Evolutionary conservation across 768 basidiomycete genomes (phyloP).

Genomic region (Lyophyllum semitale): DNA sequence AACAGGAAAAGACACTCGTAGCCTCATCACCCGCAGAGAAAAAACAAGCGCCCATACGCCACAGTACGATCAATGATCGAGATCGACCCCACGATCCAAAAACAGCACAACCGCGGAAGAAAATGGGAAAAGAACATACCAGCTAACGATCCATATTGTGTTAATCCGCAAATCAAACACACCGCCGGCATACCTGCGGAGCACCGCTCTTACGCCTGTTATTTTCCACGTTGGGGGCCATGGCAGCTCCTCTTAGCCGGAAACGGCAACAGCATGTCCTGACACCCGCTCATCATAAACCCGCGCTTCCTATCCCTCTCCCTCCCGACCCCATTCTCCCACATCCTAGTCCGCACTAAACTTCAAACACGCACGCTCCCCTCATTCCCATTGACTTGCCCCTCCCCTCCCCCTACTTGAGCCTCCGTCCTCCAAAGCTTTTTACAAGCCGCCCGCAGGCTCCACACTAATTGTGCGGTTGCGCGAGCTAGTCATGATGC

Average conservation of each 20-base stretch:
- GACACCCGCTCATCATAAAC: conserved; percentile 89
- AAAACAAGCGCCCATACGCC: not conserved
- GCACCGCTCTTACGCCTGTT: conserved; percentile 43
- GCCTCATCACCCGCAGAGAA: not conserved
- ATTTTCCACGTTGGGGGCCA: not conserved
- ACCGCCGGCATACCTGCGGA: conserved; percentile 79
- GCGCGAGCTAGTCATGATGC: conserved; percentile 84
- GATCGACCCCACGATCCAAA: not conserved
- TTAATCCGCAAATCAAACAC: conserved; percentile 86
- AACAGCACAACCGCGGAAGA: not conserved
- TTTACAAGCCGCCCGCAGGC: conserved; percentile 63
- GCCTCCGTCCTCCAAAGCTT: conserved; percentile 49
- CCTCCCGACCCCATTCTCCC: conserved; percentile 15
- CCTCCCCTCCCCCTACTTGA: not conserved
- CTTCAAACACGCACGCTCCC: conserved; percentile 84
- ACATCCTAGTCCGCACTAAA: conserved; percentile 71
- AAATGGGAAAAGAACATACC: conserved; percentile 53
- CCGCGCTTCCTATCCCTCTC: conserved; percentile 35
- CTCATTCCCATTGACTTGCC: conserved; percentile 42
- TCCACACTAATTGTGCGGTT: conserved; percentile 89
- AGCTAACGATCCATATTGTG: conserved; percentile 86
- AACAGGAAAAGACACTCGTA: too few relatives aligned
- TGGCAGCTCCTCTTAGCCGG: not conserved
- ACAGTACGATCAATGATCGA: not conserved
- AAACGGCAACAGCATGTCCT: conserved; percentile 44